Base-by-base conservation (phyloP, 1,139 yeast genomes). In the Entelexis paramagnoliae region DNA sequence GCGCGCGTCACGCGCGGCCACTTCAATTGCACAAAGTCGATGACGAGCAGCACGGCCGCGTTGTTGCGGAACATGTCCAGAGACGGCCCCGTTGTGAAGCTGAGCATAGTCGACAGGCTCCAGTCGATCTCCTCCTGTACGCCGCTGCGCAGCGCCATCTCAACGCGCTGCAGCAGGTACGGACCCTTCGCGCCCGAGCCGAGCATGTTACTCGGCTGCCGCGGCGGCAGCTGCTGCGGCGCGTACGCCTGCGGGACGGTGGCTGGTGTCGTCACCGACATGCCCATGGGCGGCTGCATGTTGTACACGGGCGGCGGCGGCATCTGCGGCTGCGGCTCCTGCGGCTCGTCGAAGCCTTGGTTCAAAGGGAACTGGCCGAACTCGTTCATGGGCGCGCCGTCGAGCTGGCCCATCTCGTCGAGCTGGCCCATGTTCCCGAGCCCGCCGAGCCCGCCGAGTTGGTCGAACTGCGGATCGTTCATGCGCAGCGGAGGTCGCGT, bases 141-240 rank as follows among this genome's bases (percentile, higher is more conserved):
- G 1, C 80, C 82, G 5, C 80, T 75, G 58, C 73, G 73, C 56
- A 84, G 75, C 2, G 88, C 77, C 79, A 84, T 75, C 49, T 72
- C 70, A 48, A 84, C 76, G 50, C 94, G 71, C 40, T 73, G 73
- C 61, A 79, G 67, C 51, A 61, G 60, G 47, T 64, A 66, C 4
- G 61, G 63, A 16, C 70, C 70, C 38, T 57, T 59, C 13, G 55
- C 55, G 24, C 69, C 67, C 39, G 54, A 51, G 29, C 69, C 65
- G 30, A 60, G 51, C 44, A 58, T 55, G n/a, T 55, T 45, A 16
- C 38, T 41, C 22, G 44, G 55, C 35, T 51, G 52, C 42, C 55
- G 53, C 47, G 52, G 53, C 46, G 62, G 63, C 34, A 58, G 55
- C 19, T 60, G 56, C 51, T 58, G 58, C 29, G 56, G 56, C 51